Percentiles rank a stretch among this genome's conserved stretches.
These are phyloP conservation scores for Acorus gramineus DNA, from an alignment of 106 monocot species.

Conservation along the genomic window DNA sequence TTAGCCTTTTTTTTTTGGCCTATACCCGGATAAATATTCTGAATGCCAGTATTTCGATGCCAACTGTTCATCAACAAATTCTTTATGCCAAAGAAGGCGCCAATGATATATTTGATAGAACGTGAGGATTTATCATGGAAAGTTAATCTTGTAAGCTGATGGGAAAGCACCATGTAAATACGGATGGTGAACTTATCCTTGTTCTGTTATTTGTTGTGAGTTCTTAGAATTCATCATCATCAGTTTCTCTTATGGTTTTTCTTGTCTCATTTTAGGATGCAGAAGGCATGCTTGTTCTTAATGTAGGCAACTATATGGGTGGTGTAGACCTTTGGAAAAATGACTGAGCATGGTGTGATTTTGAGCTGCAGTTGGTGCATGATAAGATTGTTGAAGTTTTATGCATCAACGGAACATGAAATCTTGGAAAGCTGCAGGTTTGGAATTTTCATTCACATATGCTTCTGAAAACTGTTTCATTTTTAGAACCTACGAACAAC, in stretches of 20 bases:
- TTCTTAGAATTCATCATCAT: neutral
- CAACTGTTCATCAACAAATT: constrained; percentile 82
- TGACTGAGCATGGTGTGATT: constrained; percentile 58
- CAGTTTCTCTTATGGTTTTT: no score
- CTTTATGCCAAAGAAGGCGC: constrained; percentile 91
- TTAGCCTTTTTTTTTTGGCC: neutral
- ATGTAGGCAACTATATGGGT: constrained; percentile 89
- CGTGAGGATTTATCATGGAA: constrained; percentile 86
- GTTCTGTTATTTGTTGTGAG: neutral
- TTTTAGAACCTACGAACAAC: no score
- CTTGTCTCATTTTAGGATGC: constrained; percentile 41
- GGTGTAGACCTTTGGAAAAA: constrained; percentile 91
- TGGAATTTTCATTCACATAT: neutral
- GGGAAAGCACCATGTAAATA: constrained; percentile 50
- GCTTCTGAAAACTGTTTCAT: neutral
- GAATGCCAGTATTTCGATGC: no score
- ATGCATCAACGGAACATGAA: constrained; percentile 79
- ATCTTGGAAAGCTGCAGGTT: constrained; percentile 90
- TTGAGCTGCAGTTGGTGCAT: constrained; percentile 65
- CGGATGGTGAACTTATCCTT: constrained; percentile 34
- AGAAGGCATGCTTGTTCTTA: constrained; percentile 76
- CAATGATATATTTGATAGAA: constrained; percentile 80
- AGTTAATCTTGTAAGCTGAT: constrained; percentile 74
- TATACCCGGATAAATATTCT: no score
- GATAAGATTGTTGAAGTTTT: constrained; percentile 77